Base-by-base conservation (phyloP, 805 yeast genomes). In the Suhomyces sp. region DNA sequence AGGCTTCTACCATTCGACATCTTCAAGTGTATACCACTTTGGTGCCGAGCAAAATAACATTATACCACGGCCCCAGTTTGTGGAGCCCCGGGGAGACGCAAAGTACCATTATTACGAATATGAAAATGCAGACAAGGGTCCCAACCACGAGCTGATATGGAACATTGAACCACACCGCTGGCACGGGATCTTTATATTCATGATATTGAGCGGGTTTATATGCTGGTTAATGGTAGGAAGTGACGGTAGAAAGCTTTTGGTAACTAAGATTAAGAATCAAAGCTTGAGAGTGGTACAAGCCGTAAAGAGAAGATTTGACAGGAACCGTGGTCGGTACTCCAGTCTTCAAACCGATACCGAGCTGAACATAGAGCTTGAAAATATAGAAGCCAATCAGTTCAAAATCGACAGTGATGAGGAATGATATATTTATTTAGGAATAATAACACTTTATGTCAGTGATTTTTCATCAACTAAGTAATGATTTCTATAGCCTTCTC, bases 21-120 rank as follows among this genome's bases (percentile, higher is more conserved):
- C 81, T 0, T 77, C 82, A 0, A 74, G 73, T 17, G 65, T 75
- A 4, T 81, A 77, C 59, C 69, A 73, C 24, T 71, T 71, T 53
- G 90, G 90, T 2, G 82, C 84, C 13, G 89, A 85, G 59, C 68
- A 65, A 7, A 61, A 59, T 2, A 78, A 74, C 1, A 57, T 79
- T 0, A 47, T 58, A 0, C 48, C 67, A 9, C 65, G 89, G 46
- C 88, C 87, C 0, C 60, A 49, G 2, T 81, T 70, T 54, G 47
- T 56, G 2, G 47, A 52, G 5, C 67, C 68, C 5, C 27, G 51
- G 2, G 50, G 51, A 4, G 61, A 52, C 9, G 54, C 49, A 5
- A 56, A 52, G 19, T 65, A 62, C 47, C 61, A 60, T 8, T 59
- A 65, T 49, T 70, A 52, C 49, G 73, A 70, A 55, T 71, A 70